Conservation (phyloP, 345 rosid genomes). For the rapeseed (Brassica napus) region Da-Ae NC_063435.1:29167501-29168000, state of each 20-base stretch:
- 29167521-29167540: slow-evolving; percentile 11
- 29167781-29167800: slow-evolving; percentile 23
- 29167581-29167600: slow-evolving; percentile 36
- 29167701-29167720: neutral
- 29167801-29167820: slow-evolving; percentile 22
- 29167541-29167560: slow-evolving; percentile 38
- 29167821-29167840: slow-evolving; percentile 30
- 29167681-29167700: slow-evolving; percentile 3
- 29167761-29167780: slow-evolving; percentile 32
- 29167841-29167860: slow-evolving; percentile 32
- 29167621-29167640: slow-evolving; percentile 40
- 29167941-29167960: slow-evolving; percentile 10
- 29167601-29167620: slow-evolving; percentile 37
- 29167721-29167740: neutral
- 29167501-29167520: slow-evolving; percentile 12
- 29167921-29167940: slow-evolving; percentile 16
- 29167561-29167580: slow-evolving; percentile 40
- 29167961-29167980: slow-evolving; percentile 7
- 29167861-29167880: slow-evolving; percentile 13
- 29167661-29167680: no score
- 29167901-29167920: neutral
- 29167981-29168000: slow-evolving; percentile 17
- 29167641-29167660: neutral
- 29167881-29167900: neutral
- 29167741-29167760: slow-evolving; percentile 34